phyloP scores from a whole-genome alignment of 495 filamentous ascomycete genomes.

The Penicillium paxilli region DNA sequence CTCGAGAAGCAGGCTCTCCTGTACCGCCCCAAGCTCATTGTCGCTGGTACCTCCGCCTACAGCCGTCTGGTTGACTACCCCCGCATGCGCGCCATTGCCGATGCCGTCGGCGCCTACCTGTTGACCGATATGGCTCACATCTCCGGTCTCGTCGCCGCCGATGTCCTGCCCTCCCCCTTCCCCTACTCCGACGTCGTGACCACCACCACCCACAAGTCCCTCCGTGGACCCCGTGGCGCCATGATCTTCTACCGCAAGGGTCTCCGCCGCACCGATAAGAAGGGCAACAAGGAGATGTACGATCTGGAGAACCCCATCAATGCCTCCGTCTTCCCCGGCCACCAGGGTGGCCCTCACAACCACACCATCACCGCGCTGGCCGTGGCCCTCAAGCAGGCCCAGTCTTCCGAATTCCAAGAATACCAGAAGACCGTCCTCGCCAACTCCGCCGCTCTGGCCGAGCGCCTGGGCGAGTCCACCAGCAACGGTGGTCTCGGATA shows the following conservation, averaged over 20 bases:
- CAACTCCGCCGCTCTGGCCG: slow-evolving; percentile 84
- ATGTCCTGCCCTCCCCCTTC: slow-evolving; percentile 89
- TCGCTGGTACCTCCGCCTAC: slow-evolving; percentile 94
- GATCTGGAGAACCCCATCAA: slow-evolving; percentile 95
- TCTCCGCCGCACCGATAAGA: slow-evolving; percentile 83
- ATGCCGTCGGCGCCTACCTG: slow-evolving; percentile 90
- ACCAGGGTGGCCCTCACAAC: slow-evolving; percentile 98
- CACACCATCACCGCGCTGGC: slow-evolving; percentile 96
- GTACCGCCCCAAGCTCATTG: slow-evolving; percentile 93
- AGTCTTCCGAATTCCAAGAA: slow-evolving; percentile 78
- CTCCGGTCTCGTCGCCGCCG: slow-evolving; percentile 88
- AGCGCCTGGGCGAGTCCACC: slow-evolving; percentile 68
- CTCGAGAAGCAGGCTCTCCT: slow-evolving; percentile 81
- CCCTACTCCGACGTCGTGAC: slow-evolving; percentile 88
- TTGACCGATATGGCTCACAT: slow-evolving; percentile 98
- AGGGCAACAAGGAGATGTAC: slow-evolving; percentile 79
- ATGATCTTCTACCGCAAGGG: slow-evolving; percentile 98
- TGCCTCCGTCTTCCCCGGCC: slow-evolving; percentile 95
- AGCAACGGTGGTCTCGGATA: slow-evolving; percentile 81
- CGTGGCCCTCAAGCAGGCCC: slow-evolving; percentile 91
- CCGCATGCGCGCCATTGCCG: slow-evolving; percentile 81
- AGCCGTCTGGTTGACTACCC: slow-evolving; percentile 91
- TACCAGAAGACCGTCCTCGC: slow-evolving; percentile 87
- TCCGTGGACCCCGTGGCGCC: slow-evolving; percentile 90
- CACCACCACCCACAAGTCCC: slow-evolving; percentile 97